Evolutionary conservation across 164 flowering plant species (phyloP), one percentile per base, ranked within the genome.

Genomic region (Stephania yunnanensis): DNA sequence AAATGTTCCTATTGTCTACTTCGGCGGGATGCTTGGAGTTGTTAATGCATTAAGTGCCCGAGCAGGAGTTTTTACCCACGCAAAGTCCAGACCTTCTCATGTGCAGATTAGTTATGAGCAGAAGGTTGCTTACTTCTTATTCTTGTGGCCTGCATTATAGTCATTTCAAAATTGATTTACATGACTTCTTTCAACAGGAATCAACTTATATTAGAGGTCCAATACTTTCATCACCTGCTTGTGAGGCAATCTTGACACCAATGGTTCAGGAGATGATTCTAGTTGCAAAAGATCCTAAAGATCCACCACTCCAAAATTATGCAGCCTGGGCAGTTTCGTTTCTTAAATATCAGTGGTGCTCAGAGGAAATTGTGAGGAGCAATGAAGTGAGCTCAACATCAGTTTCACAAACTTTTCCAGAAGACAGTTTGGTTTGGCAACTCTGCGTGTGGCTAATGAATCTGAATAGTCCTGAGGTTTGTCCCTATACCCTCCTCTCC

Each of bases 21-120:
- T 94, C 71, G 92, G 98, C 83, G 98, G 92, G 36, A 90, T 96
- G 97, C 87, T 96, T 84, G 99, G 98, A 80, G 91, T 94, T 80
- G 93, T 96, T 73, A 96, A 91, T 86, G 84, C 89, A 72, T 77
- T 96, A 72, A 98, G 97, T 70, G 98, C 95, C 25, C 85, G 87
- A 71, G 93, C 92, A 30, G 99, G 97, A 63, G 78, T 69, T 74
- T 74, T 88, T 70, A 44, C 80, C 63, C 75, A 70, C 70, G 44
- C 64, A 48, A 70, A 74, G 74, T 76, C 84, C 76, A 74, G 46
- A 72, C 72, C 73, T 44, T 75, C 80, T 20, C 58, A 79, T 69
- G 71, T 71, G 64, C 81, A 73, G 42, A 69, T 71, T 74, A 78
- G 36, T 73, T 74, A 70, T 80, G 81, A 80, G 19, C 80, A 61